These are phyloP conservation scores for Rubus parviflorus DNA, from an alignment of 306 rosid species.

Conservation along the genomic window DNA sequence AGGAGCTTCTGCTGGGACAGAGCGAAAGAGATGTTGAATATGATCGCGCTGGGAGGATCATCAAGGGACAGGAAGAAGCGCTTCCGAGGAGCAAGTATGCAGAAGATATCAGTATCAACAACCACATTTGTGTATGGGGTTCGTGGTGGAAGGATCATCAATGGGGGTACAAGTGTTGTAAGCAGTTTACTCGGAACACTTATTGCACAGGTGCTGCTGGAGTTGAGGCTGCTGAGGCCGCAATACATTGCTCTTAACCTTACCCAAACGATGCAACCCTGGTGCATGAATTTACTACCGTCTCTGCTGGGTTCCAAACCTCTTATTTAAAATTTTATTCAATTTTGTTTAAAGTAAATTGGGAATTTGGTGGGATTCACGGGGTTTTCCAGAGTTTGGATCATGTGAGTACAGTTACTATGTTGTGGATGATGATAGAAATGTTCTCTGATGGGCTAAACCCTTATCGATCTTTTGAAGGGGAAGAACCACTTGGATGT, in stretches of 20 bases:
- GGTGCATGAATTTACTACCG: too few relatives aligned
- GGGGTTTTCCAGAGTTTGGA: too few relatives aligned
- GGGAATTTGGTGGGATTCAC: too few relatives aligned
- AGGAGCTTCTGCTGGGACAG: background rate
- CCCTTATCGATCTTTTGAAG: too few relatives aligned
- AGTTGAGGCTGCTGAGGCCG: background rate
- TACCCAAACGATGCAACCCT: too few relatives aligned
- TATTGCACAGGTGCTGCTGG: conserved; percentile 9
- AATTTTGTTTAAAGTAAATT: too few relatives aligned
- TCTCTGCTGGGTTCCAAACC: too few relatives aligned
- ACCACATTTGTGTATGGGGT: conserved; percentile 19
- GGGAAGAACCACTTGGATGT: background rate
- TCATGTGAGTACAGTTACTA: too few relatives aligned
- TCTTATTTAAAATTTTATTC: too few relatives aligned
- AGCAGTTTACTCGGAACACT: background rate
- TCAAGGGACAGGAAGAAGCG: background rate
- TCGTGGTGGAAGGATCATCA: background rate
- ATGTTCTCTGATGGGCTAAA: too few relatives aligned
- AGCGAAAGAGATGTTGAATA: background rate
- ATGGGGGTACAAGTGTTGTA: conserved; percentile 3
- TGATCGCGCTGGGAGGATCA: background rate
- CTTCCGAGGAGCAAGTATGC: background rate
- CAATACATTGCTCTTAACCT: background rate
- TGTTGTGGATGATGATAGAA: too few relatives aligned
- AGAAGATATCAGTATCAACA: background rate